These are phyloP conservation scores for Lachancea meyersii DNA, from an alignment of 805 yeast species.

Conservation along the genomic window DNA sequence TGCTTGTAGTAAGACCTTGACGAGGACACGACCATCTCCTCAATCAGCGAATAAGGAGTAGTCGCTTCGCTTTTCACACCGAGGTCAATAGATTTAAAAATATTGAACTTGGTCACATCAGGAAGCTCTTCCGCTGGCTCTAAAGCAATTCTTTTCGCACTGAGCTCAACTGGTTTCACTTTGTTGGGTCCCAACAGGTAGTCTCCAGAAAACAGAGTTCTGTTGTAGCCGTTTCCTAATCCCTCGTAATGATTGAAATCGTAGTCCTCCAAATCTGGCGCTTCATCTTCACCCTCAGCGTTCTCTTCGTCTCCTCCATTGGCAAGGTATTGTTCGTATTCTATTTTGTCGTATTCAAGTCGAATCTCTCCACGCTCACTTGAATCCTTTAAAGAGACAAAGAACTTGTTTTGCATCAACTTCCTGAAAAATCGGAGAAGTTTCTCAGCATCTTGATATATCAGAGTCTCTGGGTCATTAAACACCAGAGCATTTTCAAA, in stretches of 20 bases:
- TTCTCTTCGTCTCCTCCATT: conserved; percentile 18
- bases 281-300: conserved; percentile 17
- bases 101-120: conserved; percentile 25
- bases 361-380: conserved; percentile 30
- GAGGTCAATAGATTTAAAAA: conserved; percentile 23
- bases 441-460: conserved; percentile 63
- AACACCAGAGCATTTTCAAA: conserved; percentile 74
- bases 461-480: conserved; percentile 66
- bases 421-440: conserved; percentile 48
- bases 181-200: conserved; percentile 24
- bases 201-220: conserved; percentile 27
- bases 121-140: conserved; percentile 17
- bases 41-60: conserved; percentile 19
- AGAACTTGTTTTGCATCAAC: conserved; percentile 22
- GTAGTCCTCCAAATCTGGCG: conserved; percentile 23
- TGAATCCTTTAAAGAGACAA: conserved; percentile 26
- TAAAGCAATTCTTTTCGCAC: not conserved
- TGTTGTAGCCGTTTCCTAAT: conserved; percentile 30
- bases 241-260: conserved; percentile 31
- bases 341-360: conserved; percentile 28
- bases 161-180: conserved; percentile 8
- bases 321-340: conserved; percentile 25
- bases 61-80: conserved; percentile 6
- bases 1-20: conserved; percentile 26
- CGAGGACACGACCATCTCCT: conserved; percentile 22